Conservation (phyloP, 73 alveolate species). For the Paramecium tetraurelia region DNA sequence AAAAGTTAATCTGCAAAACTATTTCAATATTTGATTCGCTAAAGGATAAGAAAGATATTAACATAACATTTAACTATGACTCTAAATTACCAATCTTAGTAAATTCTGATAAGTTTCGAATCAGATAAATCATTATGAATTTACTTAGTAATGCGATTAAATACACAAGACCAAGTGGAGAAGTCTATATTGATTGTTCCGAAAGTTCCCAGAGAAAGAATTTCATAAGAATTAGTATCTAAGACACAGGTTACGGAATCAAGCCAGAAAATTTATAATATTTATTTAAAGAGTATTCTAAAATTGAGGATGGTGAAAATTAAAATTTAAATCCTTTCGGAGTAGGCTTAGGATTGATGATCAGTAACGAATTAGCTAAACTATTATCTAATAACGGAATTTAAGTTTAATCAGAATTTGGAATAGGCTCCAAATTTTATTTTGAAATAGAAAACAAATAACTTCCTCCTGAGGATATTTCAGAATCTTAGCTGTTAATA, state of each 20-base stretch:
- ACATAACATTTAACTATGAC: background rate
- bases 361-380: conserved; percentile 41
- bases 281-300: conserved; percentile 1
- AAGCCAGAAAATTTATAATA: conserved; percentile 41
- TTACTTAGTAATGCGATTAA: conserved; percentile 63
- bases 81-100: background rate
- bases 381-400: conserved; percentile 23
- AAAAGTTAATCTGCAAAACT: conserved; percentile 38
- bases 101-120: conserved; percentile 49
- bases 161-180: conserved; percentile 47
- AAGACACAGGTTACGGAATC: conserved; percentile 57
- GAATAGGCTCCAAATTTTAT: background rate
- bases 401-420: conserved; percentile 36
- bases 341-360: conserved; percentile 36
- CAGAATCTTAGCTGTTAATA: background rate
- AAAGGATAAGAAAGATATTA: conserved; percentile 46
- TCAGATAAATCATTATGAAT: conserved; percentile 53
- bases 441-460: conserved; percentile 21
- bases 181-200: conserved; percentile 3
- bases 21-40: background rate
- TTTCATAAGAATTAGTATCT: background rate
- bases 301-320: conserved; percentile 1
- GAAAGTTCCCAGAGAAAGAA: background rate
- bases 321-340: conserved; percentile 30
- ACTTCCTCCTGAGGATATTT: background rate